Percentiles rank a stretch among this genome's conserved stretches.
These are phyloP conservation scores for Talaromyces thailandensis DNA, from an alignment of 495 filamentous ascomycete genomes.

Conservation along the genomic window DNA sequence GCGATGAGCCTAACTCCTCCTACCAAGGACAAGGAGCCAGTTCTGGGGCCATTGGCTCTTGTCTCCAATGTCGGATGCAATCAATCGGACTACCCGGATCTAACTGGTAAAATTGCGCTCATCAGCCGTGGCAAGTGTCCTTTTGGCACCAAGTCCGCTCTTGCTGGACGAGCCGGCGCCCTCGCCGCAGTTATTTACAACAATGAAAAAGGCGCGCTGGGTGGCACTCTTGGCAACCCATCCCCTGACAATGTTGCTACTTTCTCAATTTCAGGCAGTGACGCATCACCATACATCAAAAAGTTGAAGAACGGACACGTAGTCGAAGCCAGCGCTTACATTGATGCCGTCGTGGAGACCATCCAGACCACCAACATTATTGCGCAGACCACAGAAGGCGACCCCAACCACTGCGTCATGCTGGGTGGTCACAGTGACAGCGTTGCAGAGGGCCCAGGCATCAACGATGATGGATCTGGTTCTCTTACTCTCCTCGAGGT, in stretches of 20 bases:
- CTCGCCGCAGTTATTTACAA: slow-evolving; percentile 55
- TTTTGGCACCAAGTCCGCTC: slow-evolving; percentile 50
- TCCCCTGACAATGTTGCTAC: background rate
- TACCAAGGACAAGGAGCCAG: background rate
- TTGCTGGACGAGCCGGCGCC: slow-evolving; percentile 48
- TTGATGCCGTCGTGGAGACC: slow-evolving; percentile 37
- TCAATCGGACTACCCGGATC: slow-evolving; percentile 8
- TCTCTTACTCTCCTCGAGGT: slow-evolving; percentile 53
- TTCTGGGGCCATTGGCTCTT: background rate
- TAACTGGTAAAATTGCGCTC: slow-evolving; percentile 44
- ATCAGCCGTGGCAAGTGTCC: slow-evolving; percentile 49
- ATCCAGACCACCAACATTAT: slow-evolving; percentile 52
- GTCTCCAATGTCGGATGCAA: background rate
- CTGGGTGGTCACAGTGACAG: slow-evolving; percentile 61
- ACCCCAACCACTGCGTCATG: slow-evolving; percentile 52
- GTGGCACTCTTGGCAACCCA: background rate
- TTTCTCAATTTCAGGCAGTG: background rate
- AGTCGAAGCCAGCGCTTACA: slow-evolving; percentile 44
- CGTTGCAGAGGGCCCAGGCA: slow-evolving; percentile 48
- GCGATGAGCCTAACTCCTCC: background rate
- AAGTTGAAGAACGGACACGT: slow-evolving; percentile 10
- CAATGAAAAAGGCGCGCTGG: slow-evolving; percentile 28
- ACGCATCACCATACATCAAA: background rate
- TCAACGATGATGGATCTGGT: slow-evolving; percentile 62
- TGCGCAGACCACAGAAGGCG: slow-evolving; percentile 51